Conservation (phyloP, 2,329 filamentous ascomycete species). For the Harringtonia lauricola region DNA sequence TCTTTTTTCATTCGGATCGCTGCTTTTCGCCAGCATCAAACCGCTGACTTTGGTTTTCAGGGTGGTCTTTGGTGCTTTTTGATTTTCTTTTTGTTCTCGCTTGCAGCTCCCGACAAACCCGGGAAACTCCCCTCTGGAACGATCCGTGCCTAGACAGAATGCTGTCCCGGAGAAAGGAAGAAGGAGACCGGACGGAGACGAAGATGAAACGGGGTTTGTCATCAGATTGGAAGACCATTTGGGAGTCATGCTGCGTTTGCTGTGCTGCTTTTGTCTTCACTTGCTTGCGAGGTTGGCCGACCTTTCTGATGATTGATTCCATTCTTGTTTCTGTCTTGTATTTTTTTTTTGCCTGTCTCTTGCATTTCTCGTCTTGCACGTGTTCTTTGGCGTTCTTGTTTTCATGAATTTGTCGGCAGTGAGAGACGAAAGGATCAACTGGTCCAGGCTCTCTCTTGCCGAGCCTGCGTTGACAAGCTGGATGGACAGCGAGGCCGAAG, state of each 20-base stretch:
- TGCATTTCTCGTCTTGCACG: background rate
- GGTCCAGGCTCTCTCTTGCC: background rate
- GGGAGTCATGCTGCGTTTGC: conserved; percentile 9
- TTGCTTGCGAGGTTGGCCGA: conserved; percentile 8
- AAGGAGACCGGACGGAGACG: background rate
- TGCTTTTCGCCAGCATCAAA: conserved; percentile 29
- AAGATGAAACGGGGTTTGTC: conserved; percentile 7
- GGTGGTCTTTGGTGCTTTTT: conserved; percentile 3
- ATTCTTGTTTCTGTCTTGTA: conserved; percentile 1
- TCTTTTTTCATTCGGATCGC: conserved; percentile 5
- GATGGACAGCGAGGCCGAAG: background rate
- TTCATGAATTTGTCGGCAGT: conserved; percentile 2
- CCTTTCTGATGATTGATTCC: conserved; percentile 7
- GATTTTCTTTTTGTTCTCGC: conserved; percentile 16
- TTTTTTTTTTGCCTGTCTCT: background rate
- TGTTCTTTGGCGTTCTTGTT: background rate
- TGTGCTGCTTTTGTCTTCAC: conserved; percentile 5
- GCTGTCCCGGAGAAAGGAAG: background rate
- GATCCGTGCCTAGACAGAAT: background rate
- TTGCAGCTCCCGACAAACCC: conserved; percentile 24
- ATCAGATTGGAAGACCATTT: conserved; percentile 13
- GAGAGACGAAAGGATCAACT: background rate
- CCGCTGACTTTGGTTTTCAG: conserved; percentile 30
- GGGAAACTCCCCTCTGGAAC: background rate
- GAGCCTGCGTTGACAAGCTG: background rate